Conservation (phyloP, 176 grass and related monocot species). For the Otatea glauca region DNA sequence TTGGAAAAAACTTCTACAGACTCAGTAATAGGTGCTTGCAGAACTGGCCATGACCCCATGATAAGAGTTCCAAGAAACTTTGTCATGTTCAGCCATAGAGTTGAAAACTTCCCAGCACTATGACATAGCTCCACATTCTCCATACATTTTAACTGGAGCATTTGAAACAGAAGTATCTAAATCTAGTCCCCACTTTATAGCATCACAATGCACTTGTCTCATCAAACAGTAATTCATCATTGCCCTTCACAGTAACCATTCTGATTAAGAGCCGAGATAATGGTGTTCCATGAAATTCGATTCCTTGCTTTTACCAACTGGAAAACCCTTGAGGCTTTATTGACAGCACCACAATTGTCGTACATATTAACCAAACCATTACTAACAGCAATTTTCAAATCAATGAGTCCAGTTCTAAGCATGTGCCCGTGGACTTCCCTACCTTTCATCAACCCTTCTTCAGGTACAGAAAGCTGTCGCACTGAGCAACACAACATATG, state of each 20-base stretch:
- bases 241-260: slow-evolving; percentile 60
- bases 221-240: slow-evolving; percentile 60
- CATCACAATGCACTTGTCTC: slow-evolving; percentile 69
- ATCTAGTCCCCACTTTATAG: slow-evolving; percentile 69
- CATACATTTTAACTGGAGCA: slow-evolving; percentile 78
- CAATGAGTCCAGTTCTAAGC: slow-evolving; percentile 56
- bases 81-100: slow-evolving; percentile 61
- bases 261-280: slow-evolving; percentile 81
- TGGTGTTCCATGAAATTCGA: slow-evolving; percentile 80
- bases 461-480: slow-evolving; percentile 57
- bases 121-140: slow-evolving; percentile 60
- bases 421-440: slow-evolving; percentile 66
- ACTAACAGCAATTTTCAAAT: slow-evolving; percentile 58
- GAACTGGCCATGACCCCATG: slow-evolving; percentile 60
- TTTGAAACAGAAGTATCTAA: slow-evolving; percentile 80
- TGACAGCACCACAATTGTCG: slow-evolving; percentile 66
- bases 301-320: slow-evolving; percentile 54
- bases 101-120: slow-evolving; percentile 75
- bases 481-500: slow-evolving; percentile 77
- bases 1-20: slow-evolving; percentile 57
- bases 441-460: slow-evolving; percentile 67
- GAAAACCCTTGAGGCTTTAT: slow-evolving; percentile 62
- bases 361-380: slow-evolving; percentile 86
- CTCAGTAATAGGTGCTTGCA: slow-evolving; percentile 47
- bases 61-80: slow-evolving; percentile 86